Conservation (phyloP, 768 basidiomycete species). For the Boletus edulis region DNA sequence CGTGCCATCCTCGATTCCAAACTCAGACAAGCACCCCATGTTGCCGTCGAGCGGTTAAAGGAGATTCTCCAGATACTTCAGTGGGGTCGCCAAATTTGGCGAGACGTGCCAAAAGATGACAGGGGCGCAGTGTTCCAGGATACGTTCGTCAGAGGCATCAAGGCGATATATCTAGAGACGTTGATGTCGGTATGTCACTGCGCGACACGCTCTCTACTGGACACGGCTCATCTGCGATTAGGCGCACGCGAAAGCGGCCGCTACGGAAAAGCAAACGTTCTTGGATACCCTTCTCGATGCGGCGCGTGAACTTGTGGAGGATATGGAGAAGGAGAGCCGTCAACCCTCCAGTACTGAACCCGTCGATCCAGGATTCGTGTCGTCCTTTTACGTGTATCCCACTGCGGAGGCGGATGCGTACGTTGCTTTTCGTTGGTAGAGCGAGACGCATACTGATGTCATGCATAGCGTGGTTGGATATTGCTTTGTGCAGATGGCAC, state of each 20-base stretch:
- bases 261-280: neutral
- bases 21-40: neutral
- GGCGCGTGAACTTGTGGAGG: neutral
- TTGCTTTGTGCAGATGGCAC: neutral
- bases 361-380: neutral
- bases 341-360: neutral
- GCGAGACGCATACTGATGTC: neutral
- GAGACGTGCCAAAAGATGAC: neutral
- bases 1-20: neutral
- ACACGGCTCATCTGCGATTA: neutral
- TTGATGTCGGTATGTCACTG: neutral
- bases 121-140: neutral
- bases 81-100: constrained; percentile 6
- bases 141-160: constrained; percentile 1
- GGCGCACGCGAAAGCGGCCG: neutral
- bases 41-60: neutral
- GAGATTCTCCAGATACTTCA: neutral
- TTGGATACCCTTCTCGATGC: neutral
- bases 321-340: neutral
- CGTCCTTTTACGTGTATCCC: constrained; percentile 3
- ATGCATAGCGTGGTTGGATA: neutral
- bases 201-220: neutral
- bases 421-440: neutral
- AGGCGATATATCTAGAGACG: neutral
- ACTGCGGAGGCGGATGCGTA: neutral